Conservation (phyloP, 2,329 filamentous ascomycete genomes). For the Stagonosporopsis vannaccii region DNA sequence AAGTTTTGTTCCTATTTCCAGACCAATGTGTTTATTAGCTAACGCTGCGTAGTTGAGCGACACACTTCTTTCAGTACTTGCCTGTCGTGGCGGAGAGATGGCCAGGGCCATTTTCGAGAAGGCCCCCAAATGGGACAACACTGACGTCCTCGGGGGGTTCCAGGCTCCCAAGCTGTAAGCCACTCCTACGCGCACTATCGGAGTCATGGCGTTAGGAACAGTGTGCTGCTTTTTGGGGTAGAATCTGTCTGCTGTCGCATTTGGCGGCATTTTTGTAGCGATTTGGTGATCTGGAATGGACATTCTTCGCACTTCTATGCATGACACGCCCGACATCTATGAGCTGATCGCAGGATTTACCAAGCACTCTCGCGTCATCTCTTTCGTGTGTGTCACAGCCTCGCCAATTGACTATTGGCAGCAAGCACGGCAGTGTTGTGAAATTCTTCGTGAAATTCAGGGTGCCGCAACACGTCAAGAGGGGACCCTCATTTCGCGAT, state of each 20-base stretch:
- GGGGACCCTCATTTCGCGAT: constrained; percentile 18
- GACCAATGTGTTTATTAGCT: neutral
- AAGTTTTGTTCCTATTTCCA: constrained; percentile 55
- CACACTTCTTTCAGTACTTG: constrained; percentile 79
- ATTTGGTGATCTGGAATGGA: constrained; percentile 5
- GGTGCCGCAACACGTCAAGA: constrained; percentile 8
- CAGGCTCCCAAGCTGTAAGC: constrained; percentile 20
- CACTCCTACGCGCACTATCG: neutral
- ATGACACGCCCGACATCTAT: neutral
- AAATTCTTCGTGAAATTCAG: neutral
- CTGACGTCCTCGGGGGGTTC: constrained; percentile 36
- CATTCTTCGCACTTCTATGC: neutral
- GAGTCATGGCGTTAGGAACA: constrained; percentile 9
- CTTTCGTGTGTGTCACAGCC: constrained; percentile 1
- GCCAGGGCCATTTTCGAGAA: constrained; percentile 74
- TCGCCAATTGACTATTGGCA: neutral
- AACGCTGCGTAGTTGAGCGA: constrained; percentile 70
- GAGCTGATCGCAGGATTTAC: neutral
- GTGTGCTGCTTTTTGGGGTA: neutral
- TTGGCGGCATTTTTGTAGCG: constrained; percentile 4
- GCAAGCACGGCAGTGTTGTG: neutral
- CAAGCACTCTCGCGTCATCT: constrained; percentile 13
- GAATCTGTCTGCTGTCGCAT: neutral
- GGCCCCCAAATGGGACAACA: constrained; percentile 35
- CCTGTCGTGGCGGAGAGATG: constrained; percentile 78